Percentiles rank a stretch among this genome's conserved stretches.
phyloP scores from a whole-genome alignment of 2,329 filamentous ascomycete genomes.

The Fusarium chuoi region DNA sequence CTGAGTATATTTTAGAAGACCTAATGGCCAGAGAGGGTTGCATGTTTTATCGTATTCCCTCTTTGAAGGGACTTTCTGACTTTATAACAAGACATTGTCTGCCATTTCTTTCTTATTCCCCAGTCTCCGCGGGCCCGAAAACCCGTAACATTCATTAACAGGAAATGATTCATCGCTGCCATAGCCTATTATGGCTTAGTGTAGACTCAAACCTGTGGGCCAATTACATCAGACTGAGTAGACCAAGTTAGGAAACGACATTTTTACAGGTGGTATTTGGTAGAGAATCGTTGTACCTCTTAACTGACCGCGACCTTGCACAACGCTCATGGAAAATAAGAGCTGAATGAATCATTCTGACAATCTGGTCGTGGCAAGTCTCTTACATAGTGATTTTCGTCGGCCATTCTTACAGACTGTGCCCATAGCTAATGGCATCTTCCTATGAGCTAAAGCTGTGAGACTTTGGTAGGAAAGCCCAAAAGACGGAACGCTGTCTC shows the following conservation, averaged over 20 bases:
- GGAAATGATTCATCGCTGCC: constrained; percentile 12
- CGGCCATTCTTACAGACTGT: not conserved
- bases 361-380: accelerated
- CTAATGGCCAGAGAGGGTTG: not conserved
- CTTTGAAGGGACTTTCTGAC: not conserved
- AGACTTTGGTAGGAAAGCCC: too few species aligned
- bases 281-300: not conserved
- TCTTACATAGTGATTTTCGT: not conserved
- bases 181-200: not conserved
- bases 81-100: not conserved
- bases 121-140: not conserved
- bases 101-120: not conserved
- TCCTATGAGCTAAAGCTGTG: not conserved
- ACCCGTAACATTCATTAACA: not conserved
- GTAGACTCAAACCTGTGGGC: not conserved
- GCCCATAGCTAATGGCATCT: not conserved
- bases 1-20: too few species aligned
- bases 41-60: not conserved
- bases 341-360: not conserved
- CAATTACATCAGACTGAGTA: not conserved
- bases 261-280: not conserved
- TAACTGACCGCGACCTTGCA: not conserved
- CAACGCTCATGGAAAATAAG: not conserved
- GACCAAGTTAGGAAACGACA: not conserved
- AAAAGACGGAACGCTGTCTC: not conserved